Evolutionary conservation across 2,329 filamentous ascomycete genomes (phyloP).

Genomic region (Pezicula carpinea): DNA sequence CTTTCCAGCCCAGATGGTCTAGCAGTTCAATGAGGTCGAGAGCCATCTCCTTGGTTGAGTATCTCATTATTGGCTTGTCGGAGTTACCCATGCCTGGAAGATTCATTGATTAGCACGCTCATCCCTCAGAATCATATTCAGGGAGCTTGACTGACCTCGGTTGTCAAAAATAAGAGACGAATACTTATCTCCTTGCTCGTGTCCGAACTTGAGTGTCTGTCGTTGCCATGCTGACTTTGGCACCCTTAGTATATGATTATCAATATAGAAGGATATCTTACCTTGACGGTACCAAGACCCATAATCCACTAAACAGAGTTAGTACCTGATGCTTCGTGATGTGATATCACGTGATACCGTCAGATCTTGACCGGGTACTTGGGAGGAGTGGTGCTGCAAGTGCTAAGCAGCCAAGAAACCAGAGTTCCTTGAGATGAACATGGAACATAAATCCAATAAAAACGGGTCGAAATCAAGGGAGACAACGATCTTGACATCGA

Average conservation of each 20-base stretch:
- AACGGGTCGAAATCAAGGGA: background rate
- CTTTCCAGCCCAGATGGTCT: constrained; percentile 65
- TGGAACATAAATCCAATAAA: background rate
- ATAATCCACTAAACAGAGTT: constrained; percentile 61
- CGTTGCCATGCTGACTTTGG: constrained; percentile 67
- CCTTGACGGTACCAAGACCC: constrained; percentile 66
- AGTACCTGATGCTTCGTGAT: constrained; percentile 13
- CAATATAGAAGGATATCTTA: constrained; percentile 3
- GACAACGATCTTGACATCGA: too few relatives aligned
- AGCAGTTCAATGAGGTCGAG: constrained; percentile 67
- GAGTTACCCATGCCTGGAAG: constrained; percentile 66
- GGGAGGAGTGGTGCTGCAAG: background rate
- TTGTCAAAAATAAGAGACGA: constrained; percentile 78
- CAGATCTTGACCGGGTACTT: background rate
- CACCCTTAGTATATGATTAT: background rate
- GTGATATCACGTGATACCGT: background rate
- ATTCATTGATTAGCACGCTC: constrained; percentile 4
- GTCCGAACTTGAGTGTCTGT: constrained; percentile 78
- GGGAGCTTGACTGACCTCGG: constrained; percentile 42
- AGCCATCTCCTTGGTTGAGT: constrained; percentile 83
- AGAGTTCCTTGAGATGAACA: too few relatives aligned
- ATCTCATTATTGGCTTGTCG: constrained; percentile 71
- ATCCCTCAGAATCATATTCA: background rate
- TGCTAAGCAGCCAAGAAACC: too few relatives aligned
- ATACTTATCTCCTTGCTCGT: constrained; percentile 62